Base-by-base conservation (phyloP, 768 basidiomycete species). In the Termitomyces sp. region DNA sequence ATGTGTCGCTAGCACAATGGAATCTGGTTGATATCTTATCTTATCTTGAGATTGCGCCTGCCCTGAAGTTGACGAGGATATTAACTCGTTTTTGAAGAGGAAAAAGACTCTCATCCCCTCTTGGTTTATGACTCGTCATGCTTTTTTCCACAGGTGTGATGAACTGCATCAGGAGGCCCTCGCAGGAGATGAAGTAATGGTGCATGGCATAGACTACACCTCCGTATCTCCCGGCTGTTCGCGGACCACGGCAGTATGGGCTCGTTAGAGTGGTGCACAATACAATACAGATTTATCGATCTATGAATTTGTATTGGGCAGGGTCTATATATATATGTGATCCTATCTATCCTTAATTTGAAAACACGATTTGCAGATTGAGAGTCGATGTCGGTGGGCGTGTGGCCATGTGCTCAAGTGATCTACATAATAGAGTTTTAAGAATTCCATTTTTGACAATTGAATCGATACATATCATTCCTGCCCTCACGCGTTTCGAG, bases 161-260 rank as follows among this genome's bases (percentile, higher is more conserved):
- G 79, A 72, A 65, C 64, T 51, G 66, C 61, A 67, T 73, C 70
- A 70, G 73, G 81, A 77, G 89, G 88, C 67, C 81, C 87, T 90
- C 89, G 88, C 89, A 90, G 89, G 87, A 91, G 88, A 91, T 89
- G 86, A 86, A 91, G 69, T 88, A 87, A 86, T 85, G 87, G 89
- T 82, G 89, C 89, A 88, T 71, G 86, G 89, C 89, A 90, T 91
- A 89, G 83, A 81, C 77, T 86, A 84, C 82, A 85, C 89, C 88
- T 86, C 88, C 86, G 89, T 92, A 92, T 92, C 89, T 88, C 86
- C 89, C 86, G 82, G 72, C 77, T 75, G 79, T 80, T 54, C 55
- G 76, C 73, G 60, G 72, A 65, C 67, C 67, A 84, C 83, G 78
- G 80, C 79, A 70, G 77, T 71, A 78, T 81, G 87, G 89, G 89